Base-by-base conservation (phyloP, 305 asterid genomes). In the Fraxinus sp. region DNA sequence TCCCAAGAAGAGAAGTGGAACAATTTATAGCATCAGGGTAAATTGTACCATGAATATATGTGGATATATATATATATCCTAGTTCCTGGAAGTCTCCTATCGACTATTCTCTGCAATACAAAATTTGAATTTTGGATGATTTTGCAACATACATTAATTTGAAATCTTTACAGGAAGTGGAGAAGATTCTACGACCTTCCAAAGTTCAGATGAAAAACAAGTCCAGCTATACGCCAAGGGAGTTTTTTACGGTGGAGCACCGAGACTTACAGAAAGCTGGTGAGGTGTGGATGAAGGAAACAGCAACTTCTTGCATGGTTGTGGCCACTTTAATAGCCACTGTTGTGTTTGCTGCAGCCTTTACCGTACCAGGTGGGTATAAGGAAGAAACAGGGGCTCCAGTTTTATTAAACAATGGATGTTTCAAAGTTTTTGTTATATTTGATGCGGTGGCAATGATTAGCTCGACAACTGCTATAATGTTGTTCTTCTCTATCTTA, bases 321-420 rank as follows among this genome's bases (percentile, higher is more conserved):
- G 88, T 86, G 6, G 88, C 86, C 1, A 76, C 88, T 37, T 82
- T 86, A 14, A 88, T 85, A 8, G 49, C 89, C 14, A 85, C 89
- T 0, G 85, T 88, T 18, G 85, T 24, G 55, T 88, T 85, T 41
- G 84, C 89, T 7, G 85, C 88, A 16, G 81, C 85, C 7, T 85
- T 88, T 73, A 83, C 89, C 0, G 82, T 83, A 14, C 91, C 88
- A 1, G 89, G 91, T 4, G 91, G 88, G n/a, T 85, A 79, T 10
- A 75, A 88, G 3, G 30, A 11, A 0, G 36, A 13, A 0, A 18
- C 64, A 18, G 90, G 90, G 0, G 13, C 57, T 16, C 90, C 89
- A 2, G 8, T 82, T 37, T 13, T 84, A 36, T 32, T 83, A 32
- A 7, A 37, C 1, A 9, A 33, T 5, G 10, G 18, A 1, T 62